Evolutionary conservation across 2,329 filamentous ascomycete species (phyloP).

Genomic region (Cladosporium sp.): DNA sequence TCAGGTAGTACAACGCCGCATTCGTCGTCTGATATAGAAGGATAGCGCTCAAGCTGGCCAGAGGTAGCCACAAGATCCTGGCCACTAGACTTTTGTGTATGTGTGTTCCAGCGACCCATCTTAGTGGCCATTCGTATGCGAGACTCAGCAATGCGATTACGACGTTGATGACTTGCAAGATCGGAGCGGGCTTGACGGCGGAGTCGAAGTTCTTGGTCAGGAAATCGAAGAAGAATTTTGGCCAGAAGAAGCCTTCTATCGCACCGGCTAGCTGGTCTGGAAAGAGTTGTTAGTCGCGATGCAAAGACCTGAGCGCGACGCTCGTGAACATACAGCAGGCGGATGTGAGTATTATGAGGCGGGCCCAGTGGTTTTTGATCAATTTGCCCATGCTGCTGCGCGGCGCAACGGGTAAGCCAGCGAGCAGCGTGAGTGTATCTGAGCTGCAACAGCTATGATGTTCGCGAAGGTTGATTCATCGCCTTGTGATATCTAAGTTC

Average conservation of each 20-base stretch:
- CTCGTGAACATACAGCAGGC: constrained; percentile 59
- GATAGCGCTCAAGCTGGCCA: constrained; percentile 68
- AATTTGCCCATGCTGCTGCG: constrained; percentile 75
- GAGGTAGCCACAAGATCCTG: constrained; percentile 75
- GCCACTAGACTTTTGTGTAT: constrained; percentile 86
- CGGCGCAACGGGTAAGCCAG: constrained; percentile 3
- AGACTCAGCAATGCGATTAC: constrained; percentile 73
- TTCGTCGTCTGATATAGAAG: constrained; percentile 93
- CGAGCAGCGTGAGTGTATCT: background rate
- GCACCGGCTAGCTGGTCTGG: constrained; percentile 82
- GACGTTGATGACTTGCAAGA: constrained; percentile 87
- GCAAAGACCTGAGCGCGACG: background rate
- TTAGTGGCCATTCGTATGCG: constrained; percentile 87
- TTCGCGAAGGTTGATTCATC: constrained; percentile 1
- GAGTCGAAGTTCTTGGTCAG: constrained; percentile 83
- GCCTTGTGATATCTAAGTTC: background rate
- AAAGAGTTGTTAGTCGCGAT: background rate
- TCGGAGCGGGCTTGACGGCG: constrained; percentile 80
- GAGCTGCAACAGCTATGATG: constrained; percentile 8
- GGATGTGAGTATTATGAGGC: constrained; percentile 85
- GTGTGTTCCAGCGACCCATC: constrained; percentile 67
- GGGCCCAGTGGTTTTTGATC: constrained; percentile 99
- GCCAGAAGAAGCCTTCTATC: constrained; percentile 92
- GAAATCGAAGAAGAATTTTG: constrained; percentile 98
- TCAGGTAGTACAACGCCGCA: constrained; percentile 83